Percentiles rank a stretch among this genome's conserved stretches.
These are phyloP conservation scores for Glarea lozoyensis DNA, from an alignment of 495 filamentous ascomycete species.

Conservation along the genomic window DNA sequence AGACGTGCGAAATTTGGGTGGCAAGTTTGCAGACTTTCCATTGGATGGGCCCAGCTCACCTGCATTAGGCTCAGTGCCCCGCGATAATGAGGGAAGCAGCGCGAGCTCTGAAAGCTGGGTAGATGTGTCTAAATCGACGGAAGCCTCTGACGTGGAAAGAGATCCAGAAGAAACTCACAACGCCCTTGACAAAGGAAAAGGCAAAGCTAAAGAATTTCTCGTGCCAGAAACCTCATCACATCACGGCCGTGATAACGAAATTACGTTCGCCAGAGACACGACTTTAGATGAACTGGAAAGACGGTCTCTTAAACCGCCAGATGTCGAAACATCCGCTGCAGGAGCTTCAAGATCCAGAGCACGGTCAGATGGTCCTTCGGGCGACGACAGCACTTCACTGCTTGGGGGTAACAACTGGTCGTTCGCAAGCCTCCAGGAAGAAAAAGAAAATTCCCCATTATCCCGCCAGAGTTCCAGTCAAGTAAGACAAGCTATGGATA, in stretches of 20 bases:
- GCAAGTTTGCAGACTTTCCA: neutral
- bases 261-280: neutral
- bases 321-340: neutral
- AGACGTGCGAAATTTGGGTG: too few species aligned
- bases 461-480: too few species aligned
- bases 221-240: neutral
- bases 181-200: slow-evolving; percentile 28
- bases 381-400: slow-evolving; percentile 24
- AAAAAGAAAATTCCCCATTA: too few species aligned
- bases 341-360: slow-evolving; percentile 25
- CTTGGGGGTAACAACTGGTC: slow-evolving; percentile 43
- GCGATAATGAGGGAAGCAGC: slow-evolving; percentile 9
- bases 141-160: neutral
- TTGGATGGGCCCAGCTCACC: neutral
- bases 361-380: slow-evolving; percentile 37
- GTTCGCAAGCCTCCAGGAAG: slow-evolving; percentile 15
- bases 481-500: too few species aligned
- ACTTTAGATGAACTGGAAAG: neutral
- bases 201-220: slow-evolving; percentile 16
- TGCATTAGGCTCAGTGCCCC: neutral
- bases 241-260: too few species aligned
- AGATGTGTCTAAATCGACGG: slow-evolving; percentile 5
- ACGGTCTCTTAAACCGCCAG: neutral
- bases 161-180: neutral
- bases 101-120: slow-evolving; percentile 18